phyloP scores from a whole-genome alignment of 2,329 filamentous ascomycete genomes.

The Fusarium ramigenum region DNA sequence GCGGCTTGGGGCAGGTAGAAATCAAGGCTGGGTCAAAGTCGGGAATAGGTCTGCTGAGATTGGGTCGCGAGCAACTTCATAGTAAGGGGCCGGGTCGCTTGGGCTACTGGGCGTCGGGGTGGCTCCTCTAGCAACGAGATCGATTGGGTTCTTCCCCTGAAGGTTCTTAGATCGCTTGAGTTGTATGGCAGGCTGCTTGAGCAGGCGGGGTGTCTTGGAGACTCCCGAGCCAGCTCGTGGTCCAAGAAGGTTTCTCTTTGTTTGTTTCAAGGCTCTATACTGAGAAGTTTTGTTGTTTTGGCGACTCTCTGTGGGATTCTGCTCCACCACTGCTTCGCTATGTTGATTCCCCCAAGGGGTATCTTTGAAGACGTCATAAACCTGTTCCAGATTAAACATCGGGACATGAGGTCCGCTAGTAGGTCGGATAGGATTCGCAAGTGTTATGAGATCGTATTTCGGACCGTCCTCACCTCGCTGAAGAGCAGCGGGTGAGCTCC shows the following conservation, averaged over 20 bases:
- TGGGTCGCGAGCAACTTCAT: not conserved
- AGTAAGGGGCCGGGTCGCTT: not conserved
- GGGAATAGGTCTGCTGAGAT: not conserved
- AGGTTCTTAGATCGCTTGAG: not conserved
- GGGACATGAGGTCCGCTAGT: not conserved
- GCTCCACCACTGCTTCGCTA: not conserved
- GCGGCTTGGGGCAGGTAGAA: slow-evolving; percentile 6
- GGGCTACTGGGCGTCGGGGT: not conserved
- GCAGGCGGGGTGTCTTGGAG: not conserved
- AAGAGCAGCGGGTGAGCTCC: not conserved
- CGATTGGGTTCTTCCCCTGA: not conserved
- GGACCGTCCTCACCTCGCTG: not conserved
- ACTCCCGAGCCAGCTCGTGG: not conserved
- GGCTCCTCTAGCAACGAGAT: not conserved
- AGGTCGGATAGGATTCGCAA: not conserved
- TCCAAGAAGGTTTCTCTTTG: not conserved
- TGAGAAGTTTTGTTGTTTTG: not conserved
- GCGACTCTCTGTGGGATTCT: not conserved
- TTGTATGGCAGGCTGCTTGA: not conserved
- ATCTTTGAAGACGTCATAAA: not conserved
- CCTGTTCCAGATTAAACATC: not conserved
- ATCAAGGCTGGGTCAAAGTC: not conserved
- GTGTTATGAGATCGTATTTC: slow-evolving; percentile 1
- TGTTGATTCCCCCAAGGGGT: not conserved
- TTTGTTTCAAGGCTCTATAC: not conserved